These are phyloP conservation scores for Beauveria rudraprayagi DNA, from an alignment of 2,329 filamentous ascomycete genomes.

Conservation along the genomic window DNA sequence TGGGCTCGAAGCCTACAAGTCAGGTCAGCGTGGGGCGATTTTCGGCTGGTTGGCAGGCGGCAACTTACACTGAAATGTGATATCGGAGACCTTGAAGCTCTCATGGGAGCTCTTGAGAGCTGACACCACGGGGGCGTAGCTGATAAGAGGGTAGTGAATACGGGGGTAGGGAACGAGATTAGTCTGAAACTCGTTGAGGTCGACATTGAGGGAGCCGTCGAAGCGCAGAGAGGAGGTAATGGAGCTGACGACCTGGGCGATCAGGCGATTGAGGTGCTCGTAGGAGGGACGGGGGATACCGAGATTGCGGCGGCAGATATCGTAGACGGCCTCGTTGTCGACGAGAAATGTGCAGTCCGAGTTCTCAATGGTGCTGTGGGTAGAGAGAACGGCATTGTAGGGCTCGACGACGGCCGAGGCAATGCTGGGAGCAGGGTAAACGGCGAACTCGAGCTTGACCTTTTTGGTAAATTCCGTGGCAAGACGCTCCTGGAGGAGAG, in stretches of 20 bases:
- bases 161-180: conserved; percentile 67
- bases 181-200: conserved; percentile 72
- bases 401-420: conserved; percentile 66
- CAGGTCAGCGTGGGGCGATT: conserved; percentile 18
- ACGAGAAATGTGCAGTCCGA: conserved; percentile 73
- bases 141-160: conserved; percentile 68
- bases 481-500: conserved; percentile 63
- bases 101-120: conserved; percentile 73
- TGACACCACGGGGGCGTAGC: conserved; percentile 63
- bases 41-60: background rate
- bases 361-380: conserved; percentile 69
- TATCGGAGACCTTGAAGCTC: conserved; percentile 77
- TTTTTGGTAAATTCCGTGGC: conserved; percentile 70
- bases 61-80: conserved; percentile 63
- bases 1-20: conserved; percentile 59
- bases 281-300: conserved; percentile 62
- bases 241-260: conserved; percentile 67
- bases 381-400: conserved; percentile 66
- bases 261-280: conserved; percentile 65
- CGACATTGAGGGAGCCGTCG: conserved; percentile 64
- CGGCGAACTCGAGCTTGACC: conserved; percentile 67
- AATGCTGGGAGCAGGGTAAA: conserved; percentile 62
- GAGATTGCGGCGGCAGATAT: conserved; percentile 65
- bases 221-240: conserved; percentile 67
- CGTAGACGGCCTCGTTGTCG: conserved; percentile 68